These are phyloP conservation scores for Linnemannia hyalina DNA, from an alignment of 192 early-diverging fungal genomes.

Conservation along the genomic window DNA sequence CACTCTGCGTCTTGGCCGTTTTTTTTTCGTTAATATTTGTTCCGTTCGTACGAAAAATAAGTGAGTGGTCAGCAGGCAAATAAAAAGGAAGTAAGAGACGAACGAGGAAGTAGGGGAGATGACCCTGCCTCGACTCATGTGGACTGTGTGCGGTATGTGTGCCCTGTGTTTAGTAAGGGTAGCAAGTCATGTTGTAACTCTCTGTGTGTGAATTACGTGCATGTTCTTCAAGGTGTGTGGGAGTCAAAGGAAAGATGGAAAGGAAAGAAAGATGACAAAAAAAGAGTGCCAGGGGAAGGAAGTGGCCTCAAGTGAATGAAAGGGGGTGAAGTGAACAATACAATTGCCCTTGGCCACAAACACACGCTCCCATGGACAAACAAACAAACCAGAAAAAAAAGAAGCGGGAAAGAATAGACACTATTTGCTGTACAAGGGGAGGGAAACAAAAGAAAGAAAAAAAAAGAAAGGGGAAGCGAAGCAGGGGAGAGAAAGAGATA, in stretches of 20 bases:
- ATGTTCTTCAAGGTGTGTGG: not conserved
- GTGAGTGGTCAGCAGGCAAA: not conserved
- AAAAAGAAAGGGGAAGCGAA: not conserved
- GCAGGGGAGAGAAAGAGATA: not conserved
- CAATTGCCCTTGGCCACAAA: not conserved
- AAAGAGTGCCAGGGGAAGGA: not conserved
- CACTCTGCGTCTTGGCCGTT: not conserved
- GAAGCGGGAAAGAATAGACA: not conserved
- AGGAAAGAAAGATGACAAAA: not conserved
- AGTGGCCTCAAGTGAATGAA: not conserved
- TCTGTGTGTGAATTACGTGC: not conserved
- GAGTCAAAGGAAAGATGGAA: not conserved
- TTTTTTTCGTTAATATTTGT: not conserved
- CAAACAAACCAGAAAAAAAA: not conserved
- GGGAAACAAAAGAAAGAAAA: not conserved
- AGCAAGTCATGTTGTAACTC: not conserved
- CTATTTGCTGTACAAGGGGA: not conserved
- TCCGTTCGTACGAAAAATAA: not conserved
- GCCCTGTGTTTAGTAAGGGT: not conserved
- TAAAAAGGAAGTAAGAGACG: not conserved
- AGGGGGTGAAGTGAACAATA: not conserved
- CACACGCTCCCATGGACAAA: not conserved
- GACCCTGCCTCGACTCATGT: not conserved
- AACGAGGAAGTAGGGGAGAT: not conserved
- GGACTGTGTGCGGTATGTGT: slow-evolving; percentile 3